Evolutionary conservation across 2,329 filamentous ascomycete genomes (phyloP), one percentile per base, ranked within the genome.

Genomic region (Claviceps humidiphila): DNA sequence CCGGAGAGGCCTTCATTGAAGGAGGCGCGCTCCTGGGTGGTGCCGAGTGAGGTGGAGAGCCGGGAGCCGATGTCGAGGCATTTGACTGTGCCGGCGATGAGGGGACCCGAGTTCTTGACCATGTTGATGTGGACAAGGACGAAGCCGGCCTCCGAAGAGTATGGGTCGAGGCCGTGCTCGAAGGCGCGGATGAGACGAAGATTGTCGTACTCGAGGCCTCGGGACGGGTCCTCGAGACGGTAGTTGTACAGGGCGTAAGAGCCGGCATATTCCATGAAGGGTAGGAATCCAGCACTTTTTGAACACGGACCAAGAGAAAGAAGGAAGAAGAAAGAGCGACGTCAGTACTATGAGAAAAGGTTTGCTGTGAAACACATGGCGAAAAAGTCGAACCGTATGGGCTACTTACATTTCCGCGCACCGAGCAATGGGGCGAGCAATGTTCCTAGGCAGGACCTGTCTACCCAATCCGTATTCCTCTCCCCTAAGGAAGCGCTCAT

Each of bases 51-150:
- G 1, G 53, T 61, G 49, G 72, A 67, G 34, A 58, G 26, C 8
- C 57, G 60, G 51, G 65, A 59, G 5, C 59, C 62, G n/a, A 75
- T 71, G 37, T 84, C 76, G 24, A 95, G 75, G 49, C 84, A 78
- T 50, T 80, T 74, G 47, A 88, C 75, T 3, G 82, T 80, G 37
- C 88, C 88, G 43, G 80, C 76, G 47, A 96, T 82, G 1, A 97
- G 74, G 1, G 81, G 79, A 0, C 85, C 85, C 0, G 89, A 90
- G 68, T 95, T 82, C 64, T 83, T 84, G 49, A 95, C 91, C 90
- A 96, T 97, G 68, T 94, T 89, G 50, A 97, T 83, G 67, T 96
- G 91, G 4, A 93, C 90, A 13, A 96, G 78, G n/a, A 96, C 89
- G 65, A 97, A 96, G 49, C 91, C 91, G 1, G 91, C 91, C 68